phyloP scores from a whole-genome alignment of 2,329 filamentous ascomycete genomes.

The Colletotrichum somersetense region DNA sequence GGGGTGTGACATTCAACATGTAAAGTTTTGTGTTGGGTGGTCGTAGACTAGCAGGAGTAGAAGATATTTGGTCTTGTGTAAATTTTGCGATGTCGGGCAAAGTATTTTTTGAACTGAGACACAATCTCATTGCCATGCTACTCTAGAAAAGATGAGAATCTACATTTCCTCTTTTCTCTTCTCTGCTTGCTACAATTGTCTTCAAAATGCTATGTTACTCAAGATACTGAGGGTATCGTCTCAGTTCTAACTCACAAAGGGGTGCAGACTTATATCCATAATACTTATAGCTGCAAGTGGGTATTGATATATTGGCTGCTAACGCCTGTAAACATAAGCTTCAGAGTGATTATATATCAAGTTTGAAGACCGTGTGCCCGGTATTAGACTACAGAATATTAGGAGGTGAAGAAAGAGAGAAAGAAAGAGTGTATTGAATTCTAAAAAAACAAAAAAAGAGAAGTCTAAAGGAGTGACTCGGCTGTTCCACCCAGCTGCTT shows the following conservation, averaged over 20 bases:
- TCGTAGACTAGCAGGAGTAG: neutral
- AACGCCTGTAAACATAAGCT: neutral
- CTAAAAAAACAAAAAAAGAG: no score
- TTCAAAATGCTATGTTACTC: neutral
- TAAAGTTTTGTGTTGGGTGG: neutral
- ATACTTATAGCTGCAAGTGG: neutral
- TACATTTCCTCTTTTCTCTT: no score
- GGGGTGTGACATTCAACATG: slow-evolving; percentile 13
- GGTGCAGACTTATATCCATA: neutral
- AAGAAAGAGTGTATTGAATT: no score
- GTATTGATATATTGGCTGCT: neutral
- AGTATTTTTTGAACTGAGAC: neutral
- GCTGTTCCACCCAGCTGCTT: neutral
- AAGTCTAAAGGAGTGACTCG: neutral
- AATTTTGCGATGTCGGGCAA: neutral
- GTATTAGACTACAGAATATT: neutral
- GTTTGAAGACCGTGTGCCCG: neutral
- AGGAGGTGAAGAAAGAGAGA: neutral
- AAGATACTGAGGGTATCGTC: fast-evolving
- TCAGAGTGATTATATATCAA: neutral
- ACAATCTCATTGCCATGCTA: no score
- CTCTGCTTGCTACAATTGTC: no score
- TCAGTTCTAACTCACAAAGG: neutral
- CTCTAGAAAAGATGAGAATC: no score
- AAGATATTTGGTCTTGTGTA: neutral